These are phyloP conservation scores for Myxozyma udenii DNA, from an alignment of 805 yeast genomes.

Conservation along the genomic window DNA sequence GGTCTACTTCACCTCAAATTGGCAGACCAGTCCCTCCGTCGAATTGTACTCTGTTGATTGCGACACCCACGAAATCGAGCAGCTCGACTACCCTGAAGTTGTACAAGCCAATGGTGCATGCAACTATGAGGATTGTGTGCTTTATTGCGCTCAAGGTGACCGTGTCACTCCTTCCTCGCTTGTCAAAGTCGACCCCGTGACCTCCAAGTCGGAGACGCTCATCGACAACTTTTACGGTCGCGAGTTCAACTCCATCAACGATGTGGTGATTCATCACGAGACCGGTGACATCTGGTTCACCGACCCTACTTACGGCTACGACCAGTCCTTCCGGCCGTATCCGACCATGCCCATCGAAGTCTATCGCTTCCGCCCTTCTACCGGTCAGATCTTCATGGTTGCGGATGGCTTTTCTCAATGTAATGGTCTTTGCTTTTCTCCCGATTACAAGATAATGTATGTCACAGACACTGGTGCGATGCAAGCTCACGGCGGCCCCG, in stretches of 20 bases:
- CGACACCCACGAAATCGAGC: conserved; percentile 6
- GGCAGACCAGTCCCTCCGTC: conserved; percentile 19
- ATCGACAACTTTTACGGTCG: conserved; percentile 27
- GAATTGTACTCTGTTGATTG: conserved; percentile 17
- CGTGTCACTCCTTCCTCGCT: conserved; percentile 12
- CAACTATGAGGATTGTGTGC: conserved; percentile 13
- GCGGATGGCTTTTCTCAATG: conserved; percentile 25
- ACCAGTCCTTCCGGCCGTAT: conserved; percentile 22
- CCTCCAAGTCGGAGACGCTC: conserved; percentile 8
- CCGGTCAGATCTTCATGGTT: conserved; percentile 10
- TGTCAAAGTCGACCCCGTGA: conserved; percentile 19
- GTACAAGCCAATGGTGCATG: conserved; percentile 28
- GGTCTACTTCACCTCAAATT: conserved; percentile 25
- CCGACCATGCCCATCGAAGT: conserved; percentile 23
- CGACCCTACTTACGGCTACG: conserved; percentile 26
- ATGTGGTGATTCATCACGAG: conserved; percentile 27
- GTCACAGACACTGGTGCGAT: conserved; percentile 26
- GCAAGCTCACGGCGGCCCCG: conserved; percentile 24
- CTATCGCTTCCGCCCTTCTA: conserved; percentile 21
- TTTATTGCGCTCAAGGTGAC: conserved; percentile 27
- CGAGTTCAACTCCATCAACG: conserved; percentile 25
- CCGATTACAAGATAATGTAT: conserved; percentile 20
- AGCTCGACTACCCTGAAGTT: conserved; percentile 14
- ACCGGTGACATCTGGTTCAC: conserved; percentile 29
- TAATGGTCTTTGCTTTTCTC: conserved; percentile 29